Percentiles rank a stretch among this genome's conserved stretches.
Conservation (phyloP, 495 filamentous ascomycete genomes). For the Aspergillus coremiiformis region DNA sequence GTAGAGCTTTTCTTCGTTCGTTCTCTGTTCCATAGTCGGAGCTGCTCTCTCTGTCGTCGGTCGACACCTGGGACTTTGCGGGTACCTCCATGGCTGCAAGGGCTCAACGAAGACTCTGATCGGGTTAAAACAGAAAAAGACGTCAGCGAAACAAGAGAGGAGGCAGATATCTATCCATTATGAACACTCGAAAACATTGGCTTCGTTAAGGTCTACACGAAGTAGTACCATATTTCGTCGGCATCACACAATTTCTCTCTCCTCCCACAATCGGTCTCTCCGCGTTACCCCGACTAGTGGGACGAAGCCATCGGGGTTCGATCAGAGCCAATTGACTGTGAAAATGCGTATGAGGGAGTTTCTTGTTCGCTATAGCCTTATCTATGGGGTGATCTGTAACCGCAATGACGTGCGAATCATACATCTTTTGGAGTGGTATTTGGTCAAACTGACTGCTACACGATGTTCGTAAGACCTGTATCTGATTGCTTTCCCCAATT, state of each 20-base stretch:
- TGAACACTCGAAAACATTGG: too few relatives aligned
- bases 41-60: background rate
- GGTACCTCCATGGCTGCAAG: background rate
- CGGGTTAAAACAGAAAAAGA: background rate
- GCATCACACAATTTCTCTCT: background rate
- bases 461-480: too few relatives aligned
- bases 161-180: too few relatives aligned
- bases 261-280: background rate
- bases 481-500: too few relatives aligned
- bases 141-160: too few relatives aligned
- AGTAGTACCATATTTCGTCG: background rate
- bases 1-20: background rate
- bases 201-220: background rate
- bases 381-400: background rate
- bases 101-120: too few relatives aligned
- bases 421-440: too few relatives aligned
- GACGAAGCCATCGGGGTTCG: background rate
- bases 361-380: background rate
- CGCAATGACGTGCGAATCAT: background rate
- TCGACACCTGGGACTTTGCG: background rate
- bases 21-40: background rate
- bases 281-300: background rate
- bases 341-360: background rate
- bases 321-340: background rate
- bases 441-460: too few relatives aligned